Evolutionary conservation across 2,329 filamentous ascomycete genomes (phyloP).

Genomic region (Fusarium azukiicola): DNA sequence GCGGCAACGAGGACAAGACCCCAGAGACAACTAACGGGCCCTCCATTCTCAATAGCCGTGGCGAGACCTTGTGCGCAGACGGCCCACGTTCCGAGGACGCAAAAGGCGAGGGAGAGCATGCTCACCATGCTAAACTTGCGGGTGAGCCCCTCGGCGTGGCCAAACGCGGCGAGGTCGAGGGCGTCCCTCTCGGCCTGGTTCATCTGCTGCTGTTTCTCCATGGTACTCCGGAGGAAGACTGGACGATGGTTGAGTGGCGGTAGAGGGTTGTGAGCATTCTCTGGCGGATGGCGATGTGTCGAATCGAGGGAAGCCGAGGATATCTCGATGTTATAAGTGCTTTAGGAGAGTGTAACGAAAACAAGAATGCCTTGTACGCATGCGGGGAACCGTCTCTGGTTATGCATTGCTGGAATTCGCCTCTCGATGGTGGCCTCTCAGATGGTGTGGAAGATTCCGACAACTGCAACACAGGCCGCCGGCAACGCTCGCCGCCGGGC

Average conservation of each 20-base stretch:
- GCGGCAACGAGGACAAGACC: conserved; percentile 72
- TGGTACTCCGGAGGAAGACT: conserved; percentile 49
- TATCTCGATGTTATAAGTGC: not conserved
- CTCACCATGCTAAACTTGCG: conserved; percentile 75
- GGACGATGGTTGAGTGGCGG: conserved; percentile 33
- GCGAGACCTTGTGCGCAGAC: conserved; percentile 72
- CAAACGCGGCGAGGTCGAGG: conserved; percentile 63
- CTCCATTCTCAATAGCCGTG: conserved; percentile 74
- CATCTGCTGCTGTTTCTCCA: conserved; percentile 47
- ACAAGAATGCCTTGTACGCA: not conserved
- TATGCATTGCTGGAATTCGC: not conserved
- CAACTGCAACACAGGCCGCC: not conserved
- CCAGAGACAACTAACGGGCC: conserved; percentile 75
- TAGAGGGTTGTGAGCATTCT: conserved; percentile 43
- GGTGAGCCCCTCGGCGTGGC: conserved; percentile 62
- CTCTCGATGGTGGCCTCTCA: not conserved
- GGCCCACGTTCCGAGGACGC: conserved; percentile 78
- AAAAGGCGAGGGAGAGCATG: conserved; percentile 78
- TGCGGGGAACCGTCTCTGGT: conserved; percentile 4
- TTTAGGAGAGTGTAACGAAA: not conserved
- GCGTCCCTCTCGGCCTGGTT: conserved; percentile 49
- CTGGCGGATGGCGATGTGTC: conserved; percentile 29
- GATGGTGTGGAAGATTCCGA: not conserved
- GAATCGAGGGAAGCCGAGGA: not conserved
- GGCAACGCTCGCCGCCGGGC: conserved; percentile 12